phyloP scores from a whole-genome alignment of 1,139 yeast genomes.

The Geotrichum bryndzae region DNA sequence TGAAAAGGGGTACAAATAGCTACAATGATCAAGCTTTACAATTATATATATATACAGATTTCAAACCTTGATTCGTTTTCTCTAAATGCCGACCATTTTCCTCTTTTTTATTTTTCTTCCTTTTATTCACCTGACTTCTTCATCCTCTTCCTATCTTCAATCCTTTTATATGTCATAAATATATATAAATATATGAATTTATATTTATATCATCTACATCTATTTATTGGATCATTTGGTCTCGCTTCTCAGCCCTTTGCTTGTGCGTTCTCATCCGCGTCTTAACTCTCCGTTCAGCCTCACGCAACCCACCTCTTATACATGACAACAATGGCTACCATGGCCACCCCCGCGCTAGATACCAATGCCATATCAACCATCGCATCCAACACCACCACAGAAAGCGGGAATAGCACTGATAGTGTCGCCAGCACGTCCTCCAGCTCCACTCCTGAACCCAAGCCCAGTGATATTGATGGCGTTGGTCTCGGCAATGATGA shows the following conservation, averaged over 20 bases:
- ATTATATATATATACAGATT: neutral
- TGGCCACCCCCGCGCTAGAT: neutral
- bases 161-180: too few relatives aligned
- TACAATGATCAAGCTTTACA: neutral
- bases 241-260: too few relatives aligned
- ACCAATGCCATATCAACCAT: neutral
- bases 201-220: neutral
- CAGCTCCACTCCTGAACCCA: neutral
- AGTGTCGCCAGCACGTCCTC: neutral
- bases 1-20: too few relatives aligned
- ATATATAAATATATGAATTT: neutral
- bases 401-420: neutral
- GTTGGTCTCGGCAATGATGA: slow-evolving; percentile 12
- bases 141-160: neutral
- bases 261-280: too few relatives aligned
- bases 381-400: neutral
- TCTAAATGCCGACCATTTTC: neutral
- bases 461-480: neutral
- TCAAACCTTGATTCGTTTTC: neutral
- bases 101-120: neutral
- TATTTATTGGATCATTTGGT: neutral
- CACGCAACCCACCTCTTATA: too few relatives aligned
- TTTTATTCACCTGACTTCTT: neutral
- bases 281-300: too few relatives aligned
- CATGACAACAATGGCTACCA: too few relatives aligned